A percentile compares a stretch with the other conserved stretches of the same genome.
These are phyloP conservation scores for Ceratorhiza oryzae-sativae DNA, from an alignment of 1,284 basidiomycete species.

Conservation along the genomic window DNA sequence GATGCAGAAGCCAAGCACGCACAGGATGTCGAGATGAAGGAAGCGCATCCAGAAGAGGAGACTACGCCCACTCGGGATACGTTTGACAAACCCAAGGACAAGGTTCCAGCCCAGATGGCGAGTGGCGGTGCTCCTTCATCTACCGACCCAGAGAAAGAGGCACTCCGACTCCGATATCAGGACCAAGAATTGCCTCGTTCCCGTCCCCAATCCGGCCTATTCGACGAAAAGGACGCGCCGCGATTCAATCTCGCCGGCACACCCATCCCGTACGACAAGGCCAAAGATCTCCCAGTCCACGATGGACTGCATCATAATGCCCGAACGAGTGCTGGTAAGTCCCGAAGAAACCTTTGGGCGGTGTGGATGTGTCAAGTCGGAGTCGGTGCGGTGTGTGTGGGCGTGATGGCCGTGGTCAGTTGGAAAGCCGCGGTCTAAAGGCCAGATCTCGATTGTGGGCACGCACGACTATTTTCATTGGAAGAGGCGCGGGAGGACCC, in stretches of 20 bases:
- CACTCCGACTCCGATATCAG: background rate
- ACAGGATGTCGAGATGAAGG: background rate
- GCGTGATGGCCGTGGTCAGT: slow-evolving; percentile 31
- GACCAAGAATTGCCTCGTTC: slow-evolving; percentile 27
- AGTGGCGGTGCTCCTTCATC: background rate
- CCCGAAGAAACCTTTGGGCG: background rate
- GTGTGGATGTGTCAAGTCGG: slow-evolving; percentile 35
- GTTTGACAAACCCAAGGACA: background rate
- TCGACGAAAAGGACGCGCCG: slow-evolving; percentile 44
- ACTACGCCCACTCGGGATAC: background rate
- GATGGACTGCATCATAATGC: slow-evolving; percentile 92
- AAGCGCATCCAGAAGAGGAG: background rate
- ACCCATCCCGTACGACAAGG: slow-evolving; percentile 59
- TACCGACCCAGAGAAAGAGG: background rate
- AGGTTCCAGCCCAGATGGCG: background rate
- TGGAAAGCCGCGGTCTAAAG: slow-evolving; percentile 31
- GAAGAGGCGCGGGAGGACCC: too few relatives aligned
- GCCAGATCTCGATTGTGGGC: too few relatives aligned
- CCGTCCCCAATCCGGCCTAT: too few relatives aligned
- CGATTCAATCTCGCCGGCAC: slow-evolving; percentile 80
- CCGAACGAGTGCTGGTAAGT: slow-evolving; percentile 31
- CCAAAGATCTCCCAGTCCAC: slow-evolving; percentile 67
- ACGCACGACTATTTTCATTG: too few relatives aligned
- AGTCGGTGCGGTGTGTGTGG: slow-evolving; percentile 35
- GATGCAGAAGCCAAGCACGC: too few relatives aligned